Evolutionary conservation across 306 rosid species (phyloP), one percentile per base, ranked within the genome.

Genomic region (Comarum palustre): DNA sequence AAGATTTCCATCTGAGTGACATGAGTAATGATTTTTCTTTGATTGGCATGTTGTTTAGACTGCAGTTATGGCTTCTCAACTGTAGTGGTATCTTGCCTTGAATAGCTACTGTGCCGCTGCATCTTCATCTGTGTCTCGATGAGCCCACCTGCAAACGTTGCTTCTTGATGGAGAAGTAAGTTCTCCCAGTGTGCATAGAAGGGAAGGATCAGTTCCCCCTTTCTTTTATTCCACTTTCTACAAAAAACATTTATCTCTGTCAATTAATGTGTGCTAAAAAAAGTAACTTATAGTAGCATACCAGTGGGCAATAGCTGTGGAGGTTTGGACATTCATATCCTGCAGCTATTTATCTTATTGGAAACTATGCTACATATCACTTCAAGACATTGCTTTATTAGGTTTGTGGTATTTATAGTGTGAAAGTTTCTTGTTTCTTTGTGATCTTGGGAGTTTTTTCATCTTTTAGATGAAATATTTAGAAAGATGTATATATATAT

Each of bases 1-100:
- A 66, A 73, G 88, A 60, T 74, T 81, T 62, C 81, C 88, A 46
- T 84, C 88, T 11, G 88, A 82, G 73, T 84, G 68, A 81, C 46
- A 19, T 12, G 66, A 36, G 58, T 34, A 45, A 25, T 43, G 14
- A 16, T 52, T 45, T 32, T 2, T 41, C 65, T 71, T 62, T 50
- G 8, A 46, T 45, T 52, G 20, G 73, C 79, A n/a, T 25, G 59
- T 60, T 19, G n/a, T 69, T 39, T 25, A 58, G 52, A 59, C 50
- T 34, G 73, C 63, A 68, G 50, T 60, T 76, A 63, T 51, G 55
- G 46, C 57, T 68, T 52, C 79, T 60, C 32, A 61, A 46, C 38
- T 2, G 25, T 71, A 24, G 12, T 51, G 39, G 32, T 68, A 17
- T 73, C 64, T 69, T 29, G 36, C 66, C 62, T 60, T 61, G 72